Conservation (phyloP, 768 basidiomycete genomes). For the Mycena chlorophos region DNA sequence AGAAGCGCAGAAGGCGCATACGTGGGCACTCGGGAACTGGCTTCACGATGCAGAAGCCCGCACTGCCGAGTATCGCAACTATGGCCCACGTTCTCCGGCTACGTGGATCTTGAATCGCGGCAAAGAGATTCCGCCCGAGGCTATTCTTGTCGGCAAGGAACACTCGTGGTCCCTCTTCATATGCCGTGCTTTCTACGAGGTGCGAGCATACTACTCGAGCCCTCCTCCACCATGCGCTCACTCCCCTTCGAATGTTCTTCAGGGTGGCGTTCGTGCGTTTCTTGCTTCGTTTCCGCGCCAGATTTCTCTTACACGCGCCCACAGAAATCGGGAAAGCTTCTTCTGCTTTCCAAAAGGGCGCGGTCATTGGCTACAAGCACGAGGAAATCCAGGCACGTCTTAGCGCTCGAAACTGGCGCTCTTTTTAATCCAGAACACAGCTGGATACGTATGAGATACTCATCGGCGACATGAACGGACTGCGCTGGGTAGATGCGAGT, state of each 20-base stretch:
- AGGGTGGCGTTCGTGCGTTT: conserved; percentile 59
- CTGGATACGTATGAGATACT: conserved; percentile 66
- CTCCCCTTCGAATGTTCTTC: conserved; percentile 1
- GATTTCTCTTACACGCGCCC: conserved; percentile 9
- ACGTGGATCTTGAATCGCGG: conserved; percentile 67
- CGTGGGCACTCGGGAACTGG: conserved; percentile 58
- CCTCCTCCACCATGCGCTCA: not conserved
- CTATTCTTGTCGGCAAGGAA: conserved; percentile 59
- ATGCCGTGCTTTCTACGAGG: conserved; percentile 59
- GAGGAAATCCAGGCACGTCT: conserved; percentile 58
- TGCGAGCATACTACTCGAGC: conserved; percentile 31
- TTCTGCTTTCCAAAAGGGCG: conserved; percentile 56
- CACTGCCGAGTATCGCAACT: conserved; percentile 46
- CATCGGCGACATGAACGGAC: conserved; percentile 55
- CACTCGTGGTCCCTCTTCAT: conserved; percentile 54
- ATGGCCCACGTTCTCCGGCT: conserved; percentile 47
- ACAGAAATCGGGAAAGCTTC: conserved; percentile 71
- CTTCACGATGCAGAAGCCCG: conserved; percentile 54
- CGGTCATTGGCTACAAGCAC: conserved; percentile 59
- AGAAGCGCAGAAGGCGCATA: conserved; percentile 56
- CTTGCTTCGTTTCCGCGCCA: conserved; percentile 33
- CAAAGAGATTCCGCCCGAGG: conserved; percentile 55
- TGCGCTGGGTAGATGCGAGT: conserved; percentile 56
- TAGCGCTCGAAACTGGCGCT: not conserved
- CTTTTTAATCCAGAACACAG: conserved; percentile 34